Evolutionary conservation across 1,139 yeast genomes (phyloP).

Genomic region (Hemisphaericaspora xylanilytica): DNA sequence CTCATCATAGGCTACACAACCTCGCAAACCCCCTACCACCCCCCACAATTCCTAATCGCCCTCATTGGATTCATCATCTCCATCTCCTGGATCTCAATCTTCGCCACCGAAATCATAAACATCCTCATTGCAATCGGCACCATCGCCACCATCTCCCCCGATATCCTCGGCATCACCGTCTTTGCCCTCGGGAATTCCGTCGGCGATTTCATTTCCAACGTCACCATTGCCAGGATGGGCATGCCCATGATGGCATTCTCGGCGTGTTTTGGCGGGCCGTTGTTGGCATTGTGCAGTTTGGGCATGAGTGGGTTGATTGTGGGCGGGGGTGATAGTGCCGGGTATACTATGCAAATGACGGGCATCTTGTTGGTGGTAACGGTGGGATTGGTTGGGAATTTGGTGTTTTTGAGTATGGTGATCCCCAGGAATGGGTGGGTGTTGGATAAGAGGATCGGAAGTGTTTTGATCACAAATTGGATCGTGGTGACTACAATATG

Average conservation of each 20-base stretch:
- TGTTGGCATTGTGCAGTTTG: conserved; percentile 47
- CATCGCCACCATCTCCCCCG: conserved; percentile 66
- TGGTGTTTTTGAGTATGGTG: conserved; percentile 49
- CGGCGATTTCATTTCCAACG: conserved; percentile 84
- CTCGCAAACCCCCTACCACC: not conserved
- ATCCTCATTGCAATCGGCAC: conserved; percentile 63
- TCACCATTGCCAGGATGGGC: conserved; percentile 82
- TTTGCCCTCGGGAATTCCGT: conserved; percentile 92
- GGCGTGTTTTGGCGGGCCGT: conserved; percentile 94
- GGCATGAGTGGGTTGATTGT: conserved; percentile 61
- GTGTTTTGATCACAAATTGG: conserved; percentile 56
- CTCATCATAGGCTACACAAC: too few relatives aligned
- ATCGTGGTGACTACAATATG: conserved; percentile 44
- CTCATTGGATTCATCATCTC: conserved; percentile 65
- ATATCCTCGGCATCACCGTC: conserved; percentile 77
- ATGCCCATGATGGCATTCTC: conserved; percentile 90
- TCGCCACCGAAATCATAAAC: conserved; percentile 76
- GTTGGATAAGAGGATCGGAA: conserved; percentile 59
- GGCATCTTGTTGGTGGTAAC: conserved; percentile 49
- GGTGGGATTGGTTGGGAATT: conserved; percentile 50
- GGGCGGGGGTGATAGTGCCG: too few relatives aligned
- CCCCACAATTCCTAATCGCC: conserved; percentile 35
- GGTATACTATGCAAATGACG: conserved; percentile 17
- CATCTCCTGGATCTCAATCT: conserved; percentile 68
- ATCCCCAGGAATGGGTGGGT: conserved; percentile 69